Conservation (phyloP, 2,329 filamentous ascomycete genomes). For the Helotiales sp. region DNA sequence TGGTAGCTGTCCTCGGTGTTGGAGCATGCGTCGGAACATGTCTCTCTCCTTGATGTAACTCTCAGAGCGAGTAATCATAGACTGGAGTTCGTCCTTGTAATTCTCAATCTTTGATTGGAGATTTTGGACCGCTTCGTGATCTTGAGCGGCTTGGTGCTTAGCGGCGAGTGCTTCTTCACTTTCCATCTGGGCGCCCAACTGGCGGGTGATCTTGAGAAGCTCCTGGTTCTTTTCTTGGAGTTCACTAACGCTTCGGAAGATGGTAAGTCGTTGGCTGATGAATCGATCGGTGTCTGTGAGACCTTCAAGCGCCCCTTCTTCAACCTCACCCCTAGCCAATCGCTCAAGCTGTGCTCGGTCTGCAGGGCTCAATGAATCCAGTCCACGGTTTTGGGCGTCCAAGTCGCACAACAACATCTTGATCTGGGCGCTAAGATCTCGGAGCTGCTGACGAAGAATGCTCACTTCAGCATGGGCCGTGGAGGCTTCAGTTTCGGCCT, state of each 20-base stretch:
- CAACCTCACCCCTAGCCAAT: constrained; percentile 75
- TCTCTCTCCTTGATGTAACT: constrained; percentile 95
- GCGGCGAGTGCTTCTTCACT: constrained; percentile 80
- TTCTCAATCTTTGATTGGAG: constrained; percentile 75
- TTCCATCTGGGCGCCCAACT: constrained; percentile 88
- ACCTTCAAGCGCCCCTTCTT: constrained; percentile 72
- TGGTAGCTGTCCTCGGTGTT: constrained; percentile 70
- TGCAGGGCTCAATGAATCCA: constrained; percentile 71
- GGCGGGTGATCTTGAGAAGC: constrained; percentile 79
- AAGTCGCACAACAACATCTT: constrained; percentile 90
- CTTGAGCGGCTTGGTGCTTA: constrained; percentile 65
- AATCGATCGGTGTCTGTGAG: constrained; percentile 85
- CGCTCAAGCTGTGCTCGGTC: constrained; percentile 78
- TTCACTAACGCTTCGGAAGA: constrained; percentile 84
- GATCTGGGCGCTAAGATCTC: constrained; percentile 87
- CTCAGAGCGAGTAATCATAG: constrained; percentile 82
- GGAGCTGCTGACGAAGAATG: constrained; percentile 83
- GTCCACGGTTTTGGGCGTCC: constrained; percentile 79
- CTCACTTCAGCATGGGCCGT: constrained; percentile 70
- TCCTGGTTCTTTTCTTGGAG: constrained; percentile 89
- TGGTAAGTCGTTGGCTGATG: constrained; percentile 86
- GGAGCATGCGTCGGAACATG: constrained; percentile 94
- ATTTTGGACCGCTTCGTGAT: constrained; percentile 74
- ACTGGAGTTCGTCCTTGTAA: constrained; percentile 83
- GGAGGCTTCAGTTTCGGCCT: constrained; percentile 74